Conservation (phyloP, 129 eudicot genomes). For the Dittrichia graveolens region DNA sequence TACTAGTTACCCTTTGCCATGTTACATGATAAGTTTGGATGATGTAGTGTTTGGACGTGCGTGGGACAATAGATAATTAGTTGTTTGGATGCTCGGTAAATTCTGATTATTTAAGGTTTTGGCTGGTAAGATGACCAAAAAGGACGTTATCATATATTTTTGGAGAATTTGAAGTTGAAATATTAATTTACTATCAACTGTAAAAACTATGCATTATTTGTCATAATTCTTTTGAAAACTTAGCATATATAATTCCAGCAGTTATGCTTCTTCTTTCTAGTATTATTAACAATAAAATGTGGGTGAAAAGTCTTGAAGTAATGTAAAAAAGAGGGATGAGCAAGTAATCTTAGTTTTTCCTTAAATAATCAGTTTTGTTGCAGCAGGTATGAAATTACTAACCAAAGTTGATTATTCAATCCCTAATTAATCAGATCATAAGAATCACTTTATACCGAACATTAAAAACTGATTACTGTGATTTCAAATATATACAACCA, state of each 20-base stretch:
- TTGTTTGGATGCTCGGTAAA: no score
- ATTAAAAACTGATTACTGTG: not conserved
- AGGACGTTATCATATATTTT: not conserved
- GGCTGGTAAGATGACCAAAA: not conserved
- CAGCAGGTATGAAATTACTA: not conserved
- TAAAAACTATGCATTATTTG: not conserved
- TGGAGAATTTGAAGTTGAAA: not conserved
- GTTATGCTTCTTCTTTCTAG: not conserved
- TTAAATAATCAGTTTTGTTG: not conserved
- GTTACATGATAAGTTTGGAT: not conserved
- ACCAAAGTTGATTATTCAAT: not conserved
- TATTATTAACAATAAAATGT: not conserved
- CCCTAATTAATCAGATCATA: not conserved
- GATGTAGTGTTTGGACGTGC: not conserved
- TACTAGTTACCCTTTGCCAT: not conserved
- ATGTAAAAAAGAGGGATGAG: not conserved
- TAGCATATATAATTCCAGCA: not conserved
- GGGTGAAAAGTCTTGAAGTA: not conserved
- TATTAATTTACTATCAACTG: not conserved
- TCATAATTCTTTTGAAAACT: not conserved
- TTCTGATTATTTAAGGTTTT: not conserved
- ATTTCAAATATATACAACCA: not conserved
- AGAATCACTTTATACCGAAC: not conserved
- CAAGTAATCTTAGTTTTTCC: not conserved
- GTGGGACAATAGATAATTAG: not conserved